These are phyloP conservation scores for Phytopythium aichiense DNA, from an alignment of 352 stramenopile genomes.

Conservation along the genomic window DNA sequence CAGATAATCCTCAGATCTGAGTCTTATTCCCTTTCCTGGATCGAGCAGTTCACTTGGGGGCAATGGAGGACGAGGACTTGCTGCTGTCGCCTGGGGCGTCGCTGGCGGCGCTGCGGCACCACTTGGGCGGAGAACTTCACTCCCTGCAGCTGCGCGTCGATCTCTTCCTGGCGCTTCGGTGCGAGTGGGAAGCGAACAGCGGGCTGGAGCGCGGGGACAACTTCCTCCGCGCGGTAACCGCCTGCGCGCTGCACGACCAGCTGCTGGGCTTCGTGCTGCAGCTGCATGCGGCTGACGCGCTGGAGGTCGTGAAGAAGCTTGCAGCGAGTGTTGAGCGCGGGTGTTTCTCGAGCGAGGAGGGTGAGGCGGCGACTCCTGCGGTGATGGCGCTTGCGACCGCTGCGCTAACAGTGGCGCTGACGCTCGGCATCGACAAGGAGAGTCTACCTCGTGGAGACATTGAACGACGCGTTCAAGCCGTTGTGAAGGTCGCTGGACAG, in stretches of 20 bases:
- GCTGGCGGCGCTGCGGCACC: neutral
- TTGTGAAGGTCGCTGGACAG: too few relatives aligned
- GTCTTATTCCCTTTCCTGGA: neutral
- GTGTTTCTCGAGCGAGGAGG: slow-evolving; percentile 4
- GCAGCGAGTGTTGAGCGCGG: neutral
- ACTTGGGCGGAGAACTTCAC: neutral
- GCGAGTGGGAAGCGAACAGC: slow-evolving; percentile 13
- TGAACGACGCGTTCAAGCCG: neutral
- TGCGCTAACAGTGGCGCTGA: neutral
- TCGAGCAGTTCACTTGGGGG: neutral
- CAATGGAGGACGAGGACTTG: neutral
- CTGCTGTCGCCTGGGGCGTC: neutral
- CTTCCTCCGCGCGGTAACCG: slow-evolving; percentile 23
- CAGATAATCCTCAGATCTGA: neutral
- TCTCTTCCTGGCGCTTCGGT: slow-evolving; percentile 14
- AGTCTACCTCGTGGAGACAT: neutral
- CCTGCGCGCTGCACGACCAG: slow-evolving; percentile 20
- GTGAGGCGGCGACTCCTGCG: slow-evolving; percentile 2
- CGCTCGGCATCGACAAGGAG: slow-evolving; percentile 13
- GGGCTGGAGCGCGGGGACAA: slow-evolving; percentile 1
- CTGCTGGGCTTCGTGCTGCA: slow-evolving; percentile 34
- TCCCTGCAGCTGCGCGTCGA: neutral
- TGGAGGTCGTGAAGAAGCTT: slow-evolving; percentile 14
- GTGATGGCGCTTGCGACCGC: slow-evolving; percentile 12
- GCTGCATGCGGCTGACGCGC: slow-evolving; percentile 22